phyloP scores from a whole-genome alignment of 1,284 basidiomycete genomes.

The Cutaneotrichosporon sp. region DNA sequence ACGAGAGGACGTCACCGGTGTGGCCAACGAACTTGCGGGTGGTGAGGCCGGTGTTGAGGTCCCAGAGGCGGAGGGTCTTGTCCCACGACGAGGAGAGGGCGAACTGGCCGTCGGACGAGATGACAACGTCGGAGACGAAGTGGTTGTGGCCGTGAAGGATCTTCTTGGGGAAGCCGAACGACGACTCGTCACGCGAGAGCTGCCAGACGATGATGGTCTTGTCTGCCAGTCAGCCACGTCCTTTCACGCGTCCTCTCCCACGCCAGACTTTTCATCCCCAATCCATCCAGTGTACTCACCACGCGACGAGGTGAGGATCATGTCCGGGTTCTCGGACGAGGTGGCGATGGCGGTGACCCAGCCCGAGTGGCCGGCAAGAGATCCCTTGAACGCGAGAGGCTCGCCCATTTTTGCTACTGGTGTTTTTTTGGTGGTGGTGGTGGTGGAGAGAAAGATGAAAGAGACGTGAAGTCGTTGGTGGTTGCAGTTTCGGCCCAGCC shows the following conservation, averaged over 20 bases:
- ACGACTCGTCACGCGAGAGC: constrained; percentile 86
- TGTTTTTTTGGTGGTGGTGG: constrained; percentile 7
- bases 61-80: constrained; percentile 99
- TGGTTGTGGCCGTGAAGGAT: constrained; percentile 99
- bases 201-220: constrained; percentile 99
- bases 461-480: background rate
- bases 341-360: constrained; percentile 97
- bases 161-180: constrained; percentile 90
- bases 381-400: constrained; percentile 84
- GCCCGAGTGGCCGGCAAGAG: constrained; percentile 90
- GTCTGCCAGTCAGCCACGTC: constrained; percentile 56
- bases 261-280: background rate
- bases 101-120: constrained; percentile 98
- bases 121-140: constrained; percentile 99
- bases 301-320: constrained; percentile 94
- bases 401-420: constrained; percentile 66
- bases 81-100: constrained; percentile 99
- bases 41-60: constrained; percentile 89
- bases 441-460: constrained; percentile 13
- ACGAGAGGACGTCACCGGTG: constrained; percentile 91
- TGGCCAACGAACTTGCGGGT: constrained; percentile 98
- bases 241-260: background rate
- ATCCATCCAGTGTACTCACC: constrained; percentile 55
- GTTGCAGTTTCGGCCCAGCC: background rate
- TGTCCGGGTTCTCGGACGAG: constrained; percentile 92